Percentiles rank a stretch among this genome's conserved stretches.
Conservation (phyloP, 306 rosid species). For the Benincasa hispida region DNA sequence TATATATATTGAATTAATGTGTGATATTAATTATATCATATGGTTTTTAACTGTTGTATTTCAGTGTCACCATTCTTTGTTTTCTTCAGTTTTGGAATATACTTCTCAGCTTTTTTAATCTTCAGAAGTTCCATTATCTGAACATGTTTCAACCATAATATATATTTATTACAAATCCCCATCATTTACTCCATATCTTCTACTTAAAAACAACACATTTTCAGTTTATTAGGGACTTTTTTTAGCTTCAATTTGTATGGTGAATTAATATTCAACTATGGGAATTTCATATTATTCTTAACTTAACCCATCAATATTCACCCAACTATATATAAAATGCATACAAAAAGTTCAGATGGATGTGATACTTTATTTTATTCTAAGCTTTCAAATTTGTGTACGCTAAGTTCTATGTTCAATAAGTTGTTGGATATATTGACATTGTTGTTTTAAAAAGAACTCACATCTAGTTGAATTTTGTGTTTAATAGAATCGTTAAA, state of each 20-base stretch:
- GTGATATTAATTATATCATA: not conserved
- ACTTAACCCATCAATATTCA: too few species aligned
- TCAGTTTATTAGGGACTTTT: not conserved
- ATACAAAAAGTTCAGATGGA: too few species aligned
- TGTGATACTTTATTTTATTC: too few species aligned
- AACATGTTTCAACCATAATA: conserved; percentile 2
- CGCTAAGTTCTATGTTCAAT: too few species aligned
- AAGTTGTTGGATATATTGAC: too few species aligned
- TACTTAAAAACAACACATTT: not conserved
- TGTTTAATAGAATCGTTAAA: too few species aligned
- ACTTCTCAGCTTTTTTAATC: not conserved
- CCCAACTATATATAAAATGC: too few species aligned
- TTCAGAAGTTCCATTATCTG: not conserved
- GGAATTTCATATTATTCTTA: too few species aligned
- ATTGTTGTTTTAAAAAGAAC: too few species aligned
- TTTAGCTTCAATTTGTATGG: not conserved
- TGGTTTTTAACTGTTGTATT: not conserved
- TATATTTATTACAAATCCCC: not conserved
- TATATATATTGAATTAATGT: not conserved
- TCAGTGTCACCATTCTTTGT: conserved; percentile 26
- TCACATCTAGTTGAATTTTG: too few species aligned
- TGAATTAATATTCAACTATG: not conserved
- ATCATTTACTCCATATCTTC: conserved; percentile 3
- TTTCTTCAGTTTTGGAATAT: conserved; percentile 25
- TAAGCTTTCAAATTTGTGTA: too few species aligned